phyloP scores from a whole-genome alignment of 768 basidiomycete genomes.

The Termitomyces sp. region DNA sequence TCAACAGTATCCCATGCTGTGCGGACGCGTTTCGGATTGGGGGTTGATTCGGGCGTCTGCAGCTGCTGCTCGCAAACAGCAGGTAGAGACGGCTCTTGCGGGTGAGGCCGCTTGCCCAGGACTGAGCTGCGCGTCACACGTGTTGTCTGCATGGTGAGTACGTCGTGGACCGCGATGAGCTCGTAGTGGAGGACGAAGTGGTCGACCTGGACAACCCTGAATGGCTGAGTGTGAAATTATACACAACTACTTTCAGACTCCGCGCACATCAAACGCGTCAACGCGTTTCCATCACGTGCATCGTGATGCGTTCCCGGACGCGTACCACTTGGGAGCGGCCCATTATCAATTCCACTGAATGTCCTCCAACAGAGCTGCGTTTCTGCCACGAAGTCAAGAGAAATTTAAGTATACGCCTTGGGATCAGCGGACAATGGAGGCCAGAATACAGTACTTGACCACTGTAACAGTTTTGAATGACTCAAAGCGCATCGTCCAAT shows the following conservation, averaged over 20 bases:
- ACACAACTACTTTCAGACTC: slow-evolving; percentile 26
- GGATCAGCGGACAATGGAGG: neutral
- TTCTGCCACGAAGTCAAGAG: neutral
- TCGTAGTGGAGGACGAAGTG: slow-evolving; percentile 12
- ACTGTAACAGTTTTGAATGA: slow-evolving; percentile 1
- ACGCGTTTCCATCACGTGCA: slow-evolving; percentile 30
- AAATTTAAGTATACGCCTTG: neutral
- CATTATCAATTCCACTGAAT: too few relatives aligned
- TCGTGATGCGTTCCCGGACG: slow-evolving; percentile 10
- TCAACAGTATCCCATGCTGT: slow-evolving; percentile 39
- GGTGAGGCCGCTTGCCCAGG: slow-evolving; percentile 46
- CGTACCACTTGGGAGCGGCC: too few relatives aligned
- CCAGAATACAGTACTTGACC: neutral
- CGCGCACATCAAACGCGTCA: slow-evolving; percentile 33
- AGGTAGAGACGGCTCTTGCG: slow-evolving; percentile 22
- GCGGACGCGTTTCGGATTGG: slow-evolving; percentile 60
- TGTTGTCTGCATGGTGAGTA: slow-evolving; percentile 33
- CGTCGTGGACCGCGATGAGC: slow-evolving; percentile 12
- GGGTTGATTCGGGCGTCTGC: slow-evolving; percentile 58
- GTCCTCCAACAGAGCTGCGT: neutral
- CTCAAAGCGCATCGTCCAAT: neutral
- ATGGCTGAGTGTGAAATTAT: slow-evolving; percentile 18
- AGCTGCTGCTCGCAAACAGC: slow-evolving; percentile 35
- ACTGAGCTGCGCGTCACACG: slow-evolving; percentile 40
- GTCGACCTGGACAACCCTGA: slow-evolving; percentile 16